Conservation (phyloP, 2,329 filamentous ascomycete species). For the Lecanosticta acicola region DNA sequence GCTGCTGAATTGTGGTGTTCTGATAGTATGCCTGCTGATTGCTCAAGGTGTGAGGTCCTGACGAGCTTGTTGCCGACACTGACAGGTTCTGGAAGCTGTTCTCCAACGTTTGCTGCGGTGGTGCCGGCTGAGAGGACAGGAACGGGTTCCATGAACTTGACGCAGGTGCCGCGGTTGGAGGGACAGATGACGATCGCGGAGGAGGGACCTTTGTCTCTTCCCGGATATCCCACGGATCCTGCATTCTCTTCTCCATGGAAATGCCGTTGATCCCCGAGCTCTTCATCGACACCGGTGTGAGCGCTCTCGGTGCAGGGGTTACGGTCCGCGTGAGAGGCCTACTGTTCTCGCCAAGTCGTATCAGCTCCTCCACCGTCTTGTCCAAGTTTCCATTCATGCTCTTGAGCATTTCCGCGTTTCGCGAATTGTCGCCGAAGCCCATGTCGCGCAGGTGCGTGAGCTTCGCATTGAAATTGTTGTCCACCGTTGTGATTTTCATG, state of each 20-base stretch:
- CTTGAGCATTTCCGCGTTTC: conserved; percentile 75
- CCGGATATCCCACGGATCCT: conserved; percentile 43
- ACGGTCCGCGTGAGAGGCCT: conserved; percentile 34
- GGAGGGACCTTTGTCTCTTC: conserved; percentile 31
- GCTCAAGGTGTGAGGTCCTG: conserved; percentile 15
- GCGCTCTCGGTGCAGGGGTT: conserved; percentile 28
- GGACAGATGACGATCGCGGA: conserved; percentile 31
- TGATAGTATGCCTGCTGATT: conserved; percentile 23
- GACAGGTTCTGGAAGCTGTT: conserved; percentile 64
- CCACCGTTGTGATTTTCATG: conserved; percentile 48
- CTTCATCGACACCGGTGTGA: conserved; percentile 43
- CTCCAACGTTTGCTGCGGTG: conserved; percentile 26
- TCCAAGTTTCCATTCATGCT: conserved; percentile 80
- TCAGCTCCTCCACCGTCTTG: conserved; percentile 75
- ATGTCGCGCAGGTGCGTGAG: conserved; percentile 74
- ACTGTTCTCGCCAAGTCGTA: conserved; percentile 70
- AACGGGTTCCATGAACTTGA: conserved; percentile 64
- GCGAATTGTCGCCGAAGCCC: conserved; percentile 80
- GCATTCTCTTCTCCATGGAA: conserved; percentile 35
- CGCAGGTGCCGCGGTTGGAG: conserved; percentile 21
- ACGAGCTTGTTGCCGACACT: conserved; percentile 40
- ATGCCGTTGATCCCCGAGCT: conserved; percentile 42
- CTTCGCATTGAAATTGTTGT: conserved; percentile 67
- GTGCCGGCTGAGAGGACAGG: conserved; percentile 37
- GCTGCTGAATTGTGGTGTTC: conserved; percentile 19